These are phyloP conservation scores for Lyophyllum semitale DNA, from an alignment of 768 basidiomycete genomes.

Conservation along the genomic window DNA sequence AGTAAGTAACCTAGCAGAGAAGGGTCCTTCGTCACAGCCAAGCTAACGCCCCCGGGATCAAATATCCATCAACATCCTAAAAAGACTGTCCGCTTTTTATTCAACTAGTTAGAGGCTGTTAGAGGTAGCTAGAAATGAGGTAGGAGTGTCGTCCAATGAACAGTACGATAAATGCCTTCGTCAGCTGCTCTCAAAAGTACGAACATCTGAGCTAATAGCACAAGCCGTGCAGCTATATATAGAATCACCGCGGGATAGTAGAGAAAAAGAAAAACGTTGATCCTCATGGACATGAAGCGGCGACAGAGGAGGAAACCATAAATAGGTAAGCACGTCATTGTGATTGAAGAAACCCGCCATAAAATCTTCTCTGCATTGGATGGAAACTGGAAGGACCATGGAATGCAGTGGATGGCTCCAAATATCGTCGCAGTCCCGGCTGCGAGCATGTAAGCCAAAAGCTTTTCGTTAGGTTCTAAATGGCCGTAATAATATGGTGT, in stretches of 20 bases:
- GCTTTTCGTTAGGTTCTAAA: background rate
- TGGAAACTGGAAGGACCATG: slow-evolving; percentile 28
- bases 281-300: background rate
- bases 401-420: slow-evolving; percentile 26
- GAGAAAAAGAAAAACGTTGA: background rate
- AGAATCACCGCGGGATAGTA: background rate
- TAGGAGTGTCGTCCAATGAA: slow-evolving; percentile 1
- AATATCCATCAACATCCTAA: slow-evolving; percentile 15
- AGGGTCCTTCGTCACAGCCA: background rate
- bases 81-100: too few relatives aligned
- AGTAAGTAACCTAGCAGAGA: background rate
- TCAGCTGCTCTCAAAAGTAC: background rate
- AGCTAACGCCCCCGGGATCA: slow-evolving; percentile 5
- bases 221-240: background rate
- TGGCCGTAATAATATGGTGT: background rate
- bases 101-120: too few relatives aligned
- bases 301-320: background rate
- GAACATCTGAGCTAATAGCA: background rate
- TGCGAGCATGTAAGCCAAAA: background rate
- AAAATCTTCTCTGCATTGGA: slow-evolving; percentile 13
- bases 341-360: slow-evolving; percentile 14
- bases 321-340: slow-evolving; percentile 12
- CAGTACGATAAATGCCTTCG: background rate
- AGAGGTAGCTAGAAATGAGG: slow-evolving; percentile 1
- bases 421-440: slow-evolving; percentile 13